A percentile compares a stretch with the other conserved stretches of the same genome.
These are phyloP conservation scores for Claviceps purpurea DNA, from an alignment of 2,329 filamentous ascomycete genomes.

Conservation along the genomic window DNA sequence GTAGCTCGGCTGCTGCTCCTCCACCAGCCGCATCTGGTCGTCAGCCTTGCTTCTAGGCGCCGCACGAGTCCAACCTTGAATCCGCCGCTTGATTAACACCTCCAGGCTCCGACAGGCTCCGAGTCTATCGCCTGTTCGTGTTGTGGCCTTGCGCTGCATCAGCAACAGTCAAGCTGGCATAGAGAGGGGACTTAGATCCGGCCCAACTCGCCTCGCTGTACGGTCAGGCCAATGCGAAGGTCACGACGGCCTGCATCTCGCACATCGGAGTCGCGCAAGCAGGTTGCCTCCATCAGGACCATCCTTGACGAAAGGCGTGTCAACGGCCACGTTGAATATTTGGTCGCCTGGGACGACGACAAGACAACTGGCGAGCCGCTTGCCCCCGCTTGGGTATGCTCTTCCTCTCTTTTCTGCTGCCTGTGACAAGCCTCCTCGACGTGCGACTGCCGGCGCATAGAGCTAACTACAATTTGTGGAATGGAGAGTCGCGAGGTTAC, in stretches of 20 bases:
- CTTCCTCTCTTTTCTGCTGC: background rate
- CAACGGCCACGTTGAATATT: slow-evolving; percentile 17
- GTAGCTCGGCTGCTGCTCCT: background rate
- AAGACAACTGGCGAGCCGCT: slow-evolving; percentile 18
- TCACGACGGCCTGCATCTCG: slow-evolving; percentile 13
- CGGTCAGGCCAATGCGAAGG: slow-evolving; percentile 19
- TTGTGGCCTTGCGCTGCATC: background rate
- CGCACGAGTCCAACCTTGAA: slow-evolving; percentile 18
- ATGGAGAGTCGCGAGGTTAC: slow-evolving; percentile 19
- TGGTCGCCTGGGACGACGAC: slow-evolving; percentile 26
- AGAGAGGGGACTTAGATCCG: background rate
- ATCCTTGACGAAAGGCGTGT: slow-evolving; percentile 22
- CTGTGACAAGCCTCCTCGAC: background rate
- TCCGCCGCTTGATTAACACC: slow-evolving; percentile 14
- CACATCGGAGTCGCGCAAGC: slow-evolving; percentile 10
- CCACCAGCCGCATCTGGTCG: background rate
- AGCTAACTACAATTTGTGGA: slow-evolving; percentile 9
- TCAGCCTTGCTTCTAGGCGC: slow-evolving; percentile 8
- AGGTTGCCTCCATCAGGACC: slow-evolving; percentile 13
- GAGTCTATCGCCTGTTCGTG: slow-evolving; percentile 9
- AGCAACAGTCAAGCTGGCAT: background rate
- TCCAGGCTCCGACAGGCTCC: slow-evolving; percentile 10
- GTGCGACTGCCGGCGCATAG: background rate
- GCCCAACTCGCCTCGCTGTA: slow-evolving; percentile 2
- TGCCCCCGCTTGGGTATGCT: slow-evolving; percentile 20